A percentile compares a stretch with the other conserved stretches of the same genome.
phyloP scores from a whole-genome alignment of 805 yeast species.

The Wickerhamomyces rabaulensis region DNA sequence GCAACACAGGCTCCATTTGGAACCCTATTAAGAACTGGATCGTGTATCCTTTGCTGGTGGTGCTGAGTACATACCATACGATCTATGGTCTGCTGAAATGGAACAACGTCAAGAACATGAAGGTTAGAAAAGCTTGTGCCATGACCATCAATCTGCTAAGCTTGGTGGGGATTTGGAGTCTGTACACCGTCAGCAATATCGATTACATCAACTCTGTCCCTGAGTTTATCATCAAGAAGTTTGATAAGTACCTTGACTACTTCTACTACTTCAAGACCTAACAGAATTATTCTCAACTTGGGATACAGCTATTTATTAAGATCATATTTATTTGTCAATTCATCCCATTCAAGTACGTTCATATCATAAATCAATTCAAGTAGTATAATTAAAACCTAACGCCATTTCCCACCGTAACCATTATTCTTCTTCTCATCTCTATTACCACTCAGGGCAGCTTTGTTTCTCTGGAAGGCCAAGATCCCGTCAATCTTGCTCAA shows the following conservation, averaged over 20 bases:
- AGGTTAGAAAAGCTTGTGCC: slow-evolving; percentile 42
- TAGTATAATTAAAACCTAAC: background rate
- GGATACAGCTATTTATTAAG: background rate
- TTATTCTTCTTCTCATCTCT: background rate
- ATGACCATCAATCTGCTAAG: slow-evolving; percentile 32
- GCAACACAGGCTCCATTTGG: slow-evolving; percentile 16
- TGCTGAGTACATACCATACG: slow-evolving; percentile 45
- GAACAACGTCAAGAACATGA: slow-evolving; percentile 32
- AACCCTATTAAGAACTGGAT: slow-evolving; percentile 26
- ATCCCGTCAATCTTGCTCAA: slow-evolving; percentile 70
- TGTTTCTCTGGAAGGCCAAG: slow-evolving; percentile 30
- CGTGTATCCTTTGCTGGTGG: slow-evolving; percentile 30
- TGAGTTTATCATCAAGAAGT: slow-evolving; percentile 12
- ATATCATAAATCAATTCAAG: background rate
- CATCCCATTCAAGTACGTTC: background rate
- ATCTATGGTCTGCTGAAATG: slow-evolving; percentile 49
- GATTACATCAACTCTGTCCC: slow-evolving; percentile 5
- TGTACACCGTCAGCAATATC: slow-evolving; percentile 18
- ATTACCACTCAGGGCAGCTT: slow-evolving; percentile 5
- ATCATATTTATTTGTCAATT: background rate
- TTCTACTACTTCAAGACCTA: slow-evolving; percentile 4
- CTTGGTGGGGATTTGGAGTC: slow-evolving; percentile 32
- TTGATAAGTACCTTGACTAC: slow-evolving; percentile 13
- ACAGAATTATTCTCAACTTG: background rate
- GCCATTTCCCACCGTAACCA: slow-evolving; percentile 5